Percentiles rank a stretch among this genome's conserved stretches.
Conservation (phyloP, 106 monocot genomes). For the Hemerocallis citrina region DNA sequence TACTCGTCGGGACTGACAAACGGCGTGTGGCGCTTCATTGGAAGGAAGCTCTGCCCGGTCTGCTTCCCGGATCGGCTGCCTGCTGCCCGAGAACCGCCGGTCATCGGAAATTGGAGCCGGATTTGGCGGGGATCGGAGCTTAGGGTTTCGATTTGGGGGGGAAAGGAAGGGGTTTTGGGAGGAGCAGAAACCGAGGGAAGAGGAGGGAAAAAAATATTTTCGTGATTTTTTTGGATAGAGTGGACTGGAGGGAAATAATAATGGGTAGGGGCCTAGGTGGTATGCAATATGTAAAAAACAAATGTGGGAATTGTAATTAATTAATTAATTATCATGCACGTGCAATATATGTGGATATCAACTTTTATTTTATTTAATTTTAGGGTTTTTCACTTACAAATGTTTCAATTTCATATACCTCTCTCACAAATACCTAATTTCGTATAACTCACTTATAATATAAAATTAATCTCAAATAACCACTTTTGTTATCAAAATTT, state of each 20-base stretch:
- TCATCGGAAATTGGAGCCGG: background rate
- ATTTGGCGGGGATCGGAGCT: background rate
- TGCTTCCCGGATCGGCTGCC: slow-evolving; percentile 19
- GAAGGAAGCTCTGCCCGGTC: slow-evolving; percentile 42
- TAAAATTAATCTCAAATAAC: too few species aligned
- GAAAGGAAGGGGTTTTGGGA: background rate
- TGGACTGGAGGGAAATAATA: slow-evolving; percentile 11
- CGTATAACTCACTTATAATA: too few species aligned
- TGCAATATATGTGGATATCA: too few species aligned
- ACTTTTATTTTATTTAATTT: background rate
- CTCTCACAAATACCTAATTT: too few species aligned
- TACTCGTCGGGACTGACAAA: slow-evolving; percentile 44
- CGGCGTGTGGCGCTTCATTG: slow-evolving; percentile 34
- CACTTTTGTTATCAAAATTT: too few species aligned
- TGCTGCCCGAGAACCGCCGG: slow-evolving; percentile 22
- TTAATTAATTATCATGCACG: too few species aligned
- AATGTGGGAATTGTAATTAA: background rate
- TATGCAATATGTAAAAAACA: background rate
- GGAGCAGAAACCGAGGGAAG: slow-evolving; percentile 28
- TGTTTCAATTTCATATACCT: too few species aligned
- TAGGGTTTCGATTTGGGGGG: slow-evolving; percentile 1
- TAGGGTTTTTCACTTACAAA: background rate
- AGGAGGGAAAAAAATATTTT: slow-evolving; percentile 1
- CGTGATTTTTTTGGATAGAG: slow-evolving; percentile 2
- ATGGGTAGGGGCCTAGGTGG: too few species aligned